Percentiles rank a stretch among this genome's conserved stretches.
Conservation (phyloP, 108 stramenopile species). For the Ochromonas danica region DNA sequence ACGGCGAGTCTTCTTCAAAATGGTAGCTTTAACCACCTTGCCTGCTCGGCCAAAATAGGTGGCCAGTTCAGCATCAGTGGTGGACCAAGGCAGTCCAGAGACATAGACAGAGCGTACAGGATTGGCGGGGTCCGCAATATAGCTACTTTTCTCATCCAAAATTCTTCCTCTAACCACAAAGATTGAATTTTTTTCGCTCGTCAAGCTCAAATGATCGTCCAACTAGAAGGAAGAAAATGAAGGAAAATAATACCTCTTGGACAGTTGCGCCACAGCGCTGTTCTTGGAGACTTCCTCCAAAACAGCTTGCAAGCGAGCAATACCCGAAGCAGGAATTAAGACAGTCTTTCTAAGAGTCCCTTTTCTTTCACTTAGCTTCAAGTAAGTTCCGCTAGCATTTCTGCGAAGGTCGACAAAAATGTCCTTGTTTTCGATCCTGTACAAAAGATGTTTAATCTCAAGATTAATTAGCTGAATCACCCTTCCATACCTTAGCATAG, state of each 20-base stretch:
- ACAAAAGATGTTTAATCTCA: background rate
- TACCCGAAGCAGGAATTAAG: background rate
- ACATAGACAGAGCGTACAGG: background rate
- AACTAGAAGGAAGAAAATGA: no score
- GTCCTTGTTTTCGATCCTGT: background rate
- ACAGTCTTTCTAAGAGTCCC: background rate
- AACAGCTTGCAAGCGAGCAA: background rate
- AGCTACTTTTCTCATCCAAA: no score
- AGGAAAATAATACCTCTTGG: no score
- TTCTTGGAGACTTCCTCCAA: background rate
- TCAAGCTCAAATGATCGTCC: no score
- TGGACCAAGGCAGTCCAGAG: background rate
- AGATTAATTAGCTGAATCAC: slow-evolving; percentile 2
- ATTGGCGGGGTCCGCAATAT: no score
- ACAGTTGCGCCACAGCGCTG: no score
- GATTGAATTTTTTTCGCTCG: no score
- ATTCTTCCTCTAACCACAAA: no score
- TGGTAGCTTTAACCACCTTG: background rate
- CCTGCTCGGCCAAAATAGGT: background rate
- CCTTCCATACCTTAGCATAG: no score
- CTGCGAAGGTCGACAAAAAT: background rate
- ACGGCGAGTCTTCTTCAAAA: background rate
- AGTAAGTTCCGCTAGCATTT: background rate
- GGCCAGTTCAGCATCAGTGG: background rate
- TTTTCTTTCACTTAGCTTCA: background rate